Conservation (phyloP, 306 rosid species). For the Mimosa pudica region DNA sequence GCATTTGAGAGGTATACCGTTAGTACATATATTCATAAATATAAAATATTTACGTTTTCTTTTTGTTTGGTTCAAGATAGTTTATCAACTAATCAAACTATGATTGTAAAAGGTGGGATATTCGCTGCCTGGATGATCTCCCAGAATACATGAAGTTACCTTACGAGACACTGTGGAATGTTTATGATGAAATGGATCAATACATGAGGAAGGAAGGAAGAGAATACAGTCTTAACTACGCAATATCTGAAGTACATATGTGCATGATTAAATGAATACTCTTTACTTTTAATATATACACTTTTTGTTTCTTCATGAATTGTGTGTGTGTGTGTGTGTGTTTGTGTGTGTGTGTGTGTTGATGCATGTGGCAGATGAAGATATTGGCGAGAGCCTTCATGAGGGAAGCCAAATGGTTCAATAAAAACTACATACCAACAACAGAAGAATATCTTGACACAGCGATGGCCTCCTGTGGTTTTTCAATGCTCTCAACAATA, state of each 20-base stretch:
- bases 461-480: not conserved
- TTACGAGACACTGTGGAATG: slow-evolving; percentile 9
- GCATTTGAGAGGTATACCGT: slow-evolving; percentile 47
- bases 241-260: slow-evolving; percentile 14
- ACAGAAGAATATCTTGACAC: slow-evolving; percentile 39
- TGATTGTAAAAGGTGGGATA: slow-evolving; percentile 28
- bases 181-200: slow-evolving; percentile 37
- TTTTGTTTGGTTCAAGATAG: not conserved
- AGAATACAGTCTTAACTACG: slow-evolving; percentile 1
- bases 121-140: slow-evolving; percentile 29
- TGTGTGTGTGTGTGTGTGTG: too few species aligned
- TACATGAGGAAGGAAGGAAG: slow-evolving; percentile 33
- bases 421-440: slow-evolving; percentile 37
- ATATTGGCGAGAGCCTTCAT: slow-evolving; percentile 31
- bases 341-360: too few species aligned
- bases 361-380: slow-evolving; percentile 32
- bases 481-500: slow-evolving; percentile 16
- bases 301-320: not conserved
- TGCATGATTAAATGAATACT: not conserved
- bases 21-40: not conserved
- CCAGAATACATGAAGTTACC: slow-evolving; percentile 35
- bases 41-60: not conserved
- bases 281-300: not conserved
- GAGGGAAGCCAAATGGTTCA: slow-evolving; percentile 50
- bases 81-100: not conserved